phyloP scores from a whole-genome alignment of 2,329 filamentous ascomycete species.

The Colletotrichum tamarilloi region DNA sequence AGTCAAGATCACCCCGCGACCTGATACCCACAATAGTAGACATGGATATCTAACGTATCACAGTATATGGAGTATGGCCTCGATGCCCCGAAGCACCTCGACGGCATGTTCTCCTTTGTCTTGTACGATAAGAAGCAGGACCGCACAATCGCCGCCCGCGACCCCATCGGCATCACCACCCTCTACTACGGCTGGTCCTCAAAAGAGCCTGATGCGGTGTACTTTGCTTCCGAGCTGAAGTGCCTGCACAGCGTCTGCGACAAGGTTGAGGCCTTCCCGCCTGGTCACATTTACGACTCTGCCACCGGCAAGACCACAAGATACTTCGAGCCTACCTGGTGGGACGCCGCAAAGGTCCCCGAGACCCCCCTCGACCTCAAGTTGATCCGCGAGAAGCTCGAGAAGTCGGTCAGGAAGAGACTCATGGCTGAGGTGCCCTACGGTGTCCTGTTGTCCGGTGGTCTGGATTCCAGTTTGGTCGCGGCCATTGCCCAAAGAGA shows the following conservation, averaged over 20 bases:
- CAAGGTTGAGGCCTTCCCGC: conserved; percentile 93
- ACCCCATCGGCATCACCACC: conserved; percentile 96
- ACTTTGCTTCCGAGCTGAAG: conserved; percentile 98
- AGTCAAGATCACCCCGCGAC: conserved; percentile 44
- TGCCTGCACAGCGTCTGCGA: conserved; percentile 93
- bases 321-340: conserved; percentile 95
- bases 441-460: conserved; percentile 93
- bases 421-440: conserved; percentile 99
- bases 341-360: conserved; percentile 84
- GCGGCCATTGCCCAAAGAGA: conserved; percentile 96
- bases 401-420: conserved; percentile 93
- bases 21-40: neutral
- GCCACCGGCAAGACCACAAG: conserved; percentile 85
- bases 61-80: conserved; percentile 93
- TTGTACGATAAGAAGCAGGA: conserved; percentile 96
- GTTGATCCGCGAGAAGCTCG: conserved; percentile 81
- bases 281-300: conserved; percentile 96
- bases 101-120: conserved; percentile 99
- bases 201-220: conserved; percentile 83
- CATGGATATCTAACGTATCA: conserved; percentile 10
- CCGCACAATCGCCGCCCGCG: conserved; percentile 91
- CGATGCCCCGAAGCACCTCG: conserved; percentile 91
- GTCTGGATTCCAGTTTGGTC: conserved; percentile 94
- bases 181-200: conserved; percentile 96
- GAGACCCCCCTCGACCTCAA: conserved; percentile 85